Evolutionary conservation across 2,329 filamentous ascomycete genomes (phyloP).

Genomic region (Zymoseptoria passerinii): DNA sequence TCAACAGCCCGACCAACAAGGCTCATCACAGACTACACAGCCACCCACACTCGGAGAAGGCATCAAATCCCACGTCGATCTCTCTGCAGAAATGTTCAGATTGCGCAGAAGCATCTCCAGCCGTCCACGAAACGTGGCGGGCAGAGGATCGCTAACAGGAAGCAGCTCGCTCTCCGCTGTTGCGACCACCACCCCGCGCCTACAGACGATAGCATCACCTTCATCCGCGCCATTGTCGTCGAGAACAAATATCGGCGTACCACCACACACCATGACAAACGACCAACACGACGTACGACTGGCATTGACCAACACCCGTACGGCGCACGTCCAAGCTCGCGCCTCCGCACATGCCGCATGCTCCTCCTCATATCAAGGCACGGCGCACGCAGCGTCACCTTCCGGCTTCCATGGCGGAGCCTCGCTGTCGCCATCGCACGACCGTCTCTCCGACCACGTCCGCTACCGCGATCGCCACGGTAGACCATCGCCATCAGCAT

Average conservation of each 20-base stretch:
- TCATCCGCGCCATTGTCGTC: neutral
- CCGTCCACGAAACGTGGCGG: neutral
- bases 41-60: slow-evolving; percentile 15
- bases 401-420: neutral
- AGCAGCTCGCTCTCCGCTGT: neutral
- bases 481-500: slow-evolving; percentile 3
- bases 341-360: neutral
- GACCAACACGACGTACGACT: neutral
- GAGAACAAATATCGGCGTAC: neutral
- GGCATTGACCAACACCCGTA: neutral
- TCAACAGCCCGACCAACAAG: neutral
- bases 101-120: slow-evolving; percentile 10
- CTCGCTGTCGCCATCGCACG: slow-evolving; percentile 1
- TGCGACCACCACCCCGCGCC: neutral
- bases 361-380: neutral
- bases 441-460: slow-evolving; percentile 11
- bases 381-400: neutral
- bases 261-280: neutral
- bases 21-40: slow-evolving; percentile 4
- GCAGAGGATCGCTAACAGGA: neutral
- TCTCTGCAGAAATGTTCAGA: slow-evolving; percentile 14
- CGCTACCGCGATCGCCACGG: slow-evolving; percentile 22
- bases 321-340: neutral
- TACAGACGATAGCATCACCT: neutral
- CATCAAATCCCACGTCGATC: slow-evolving; percentile 7